Evolutionary conservation across 805 yeast species (phyloP).

Genomic region (Yarrowia sp.): DNA sequence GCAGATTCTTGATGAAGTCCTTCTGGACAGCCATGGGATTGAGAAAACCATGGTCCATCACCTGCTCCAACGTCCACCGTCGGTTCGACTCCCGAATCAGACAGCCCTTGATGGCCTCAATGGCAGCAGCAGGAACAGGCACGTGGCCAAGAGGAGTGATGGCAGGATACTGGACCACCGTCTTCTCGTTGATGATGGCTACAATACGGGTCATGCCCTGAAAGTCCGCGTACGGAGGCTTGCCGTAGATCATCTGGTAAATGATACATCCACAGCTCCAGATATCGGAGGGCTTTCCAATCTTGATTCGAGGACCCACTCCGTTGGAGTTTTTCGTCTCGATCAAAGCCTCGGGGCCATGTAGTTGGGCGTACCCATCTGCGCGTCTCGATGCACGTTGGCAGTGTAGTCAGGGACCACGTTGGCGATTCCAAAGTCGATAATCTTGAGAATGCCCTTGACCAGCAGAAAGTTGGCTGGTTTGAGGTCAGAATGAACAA

Average conservation of each 20-base stretch:
- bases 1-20: constrained; percentile 62
- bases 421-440: constrained; percentile 90
- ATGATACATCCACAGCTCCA: constrained; percentile 98
- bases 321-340: constrained; percentile 46
- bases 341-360: constrained; percentile 93
- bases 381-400: constrained; percentile 83
- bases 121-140: constrained; percentile 62
- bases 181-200: constrained; percentile 83
- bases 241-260: constrained; percentile 92
- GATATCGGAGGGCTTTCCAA: constrained; percentile 91
- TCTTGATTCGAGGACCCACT: constrained; percentile 50
- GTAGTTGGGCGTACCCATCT: constrained; percentile 92
- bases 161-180: constrained; percentile 63
- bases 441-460: constrained; percentile 76
- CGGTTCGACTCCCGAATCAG: constrained; percentile 64
- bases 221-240: constrained; percentile 81
- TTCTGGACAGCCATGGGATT: constrained; percentile 71
- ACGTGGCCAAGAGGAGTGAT: constrained; percentile 54
- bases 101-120: constrained; percentile 71
- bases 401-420: constrained; percentile 90
- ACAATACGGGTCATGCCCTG: constrained; percentile 71
- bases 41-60: constrained; percentile 64
- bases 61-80: constrained; percentile 61
- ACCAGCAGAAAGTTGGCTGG: constrained; percentile 58
- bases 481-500: constrained; percentile 77